These are phyloP conservation scores for Teunomyces barrocoloradensis DNA, from an alignment of 805 yeast genomes.

Conservation along the genomic window DNA sequence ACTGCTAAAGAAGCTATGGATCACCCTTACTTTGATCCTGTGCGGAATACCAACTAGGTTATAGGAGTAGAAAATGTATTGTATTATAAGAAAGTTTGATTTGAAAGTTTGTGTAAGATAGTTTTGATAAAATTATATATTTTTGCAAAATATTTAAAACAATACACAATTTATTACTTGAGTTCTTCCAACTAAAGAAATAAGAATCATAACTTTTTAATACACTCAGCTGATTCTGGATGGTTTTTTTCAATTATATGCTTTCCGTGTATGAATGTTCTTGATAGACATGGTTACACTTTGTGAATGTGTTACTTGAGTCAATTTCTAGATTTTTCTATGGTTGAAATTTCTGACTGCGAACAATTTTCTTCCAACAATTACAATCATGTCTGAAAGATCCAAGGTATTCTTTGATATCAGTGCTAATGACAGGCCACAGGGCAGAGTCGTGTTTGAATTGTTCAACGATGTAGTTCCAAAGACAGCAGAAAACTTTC, in stretches of 20 bases:
- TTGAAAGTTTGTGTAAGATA: not conserved
- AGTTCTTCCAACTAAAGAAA: no score
- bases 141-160: not conserved
- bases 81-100: not conserved
- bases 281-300: no score
- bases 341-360: not conserved
- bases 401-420: slow-evolving; percentile 76
- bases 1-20: slow-evolving; percentile 88
- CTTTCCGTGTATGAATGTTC: no score
- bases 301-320: no score
- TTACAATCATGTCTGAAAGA: slow-evolving; percentile 11
- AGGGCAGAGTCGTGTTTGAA: slow-evolving; percentile 80
- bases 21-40: slow-evolving; percentile 60
- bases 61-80: slow-evolving; percentile 1
- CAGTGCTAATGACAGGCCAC: slow-evolving; percentile 62
- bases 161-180: not conserved
- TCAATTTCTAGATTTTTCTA: slow-evolving; percentile 1
- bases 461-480: slow-evolving; percentile 74
- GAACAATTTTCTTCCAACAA: not conserved
- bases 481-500: slow-evolving; percentile 85
- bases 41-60: slow-evolving; percentile 10
- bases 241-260: no score
- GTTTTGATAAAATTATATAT: not conserved
- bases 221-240: no score
- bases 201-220: no score